Conservation (phyloP, 2,329 filamentous ascomycete species). For the Talaromyces sp. region DNA sequence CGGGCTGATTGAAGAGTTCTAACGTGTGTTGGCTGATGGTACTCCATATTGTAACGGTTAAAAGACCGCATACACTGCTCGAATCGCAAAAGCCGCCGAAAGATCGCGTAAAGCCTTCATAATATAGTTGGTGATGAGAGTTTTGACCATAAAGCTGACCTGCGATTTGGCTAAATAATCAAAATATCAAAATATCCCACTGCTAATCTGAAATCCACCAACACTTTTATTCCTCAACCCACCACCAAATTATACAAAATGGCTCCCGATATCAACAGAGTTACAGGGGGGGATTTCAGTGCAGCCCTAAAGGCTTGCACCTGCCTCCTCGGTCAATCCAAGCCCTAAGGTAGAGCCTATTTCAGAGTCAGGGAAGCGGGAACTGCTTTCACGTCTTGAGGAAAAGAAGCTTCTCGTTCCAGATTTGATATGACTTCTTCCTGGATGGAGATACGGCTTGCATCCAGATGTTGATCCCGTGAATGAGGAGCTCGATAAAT, state of each 20-base stretch:
- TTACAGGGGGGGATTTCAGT: background rate
- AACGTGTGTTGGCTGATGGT: background rate
- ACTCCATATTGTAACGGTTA: background rate
- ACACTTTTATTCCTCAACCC: background rate
- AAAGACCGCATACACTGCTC: background rate
- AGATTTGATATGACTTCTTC: constrained; percentile 11
- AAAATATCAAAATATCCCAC: background rate
- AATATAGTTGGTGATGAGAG: background rate
- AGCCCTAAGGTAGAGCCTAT: background rate
- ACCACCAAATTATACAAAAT: background rate
- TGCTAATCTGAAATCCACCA: background rate
- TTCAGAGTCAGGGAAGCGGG: background rate
- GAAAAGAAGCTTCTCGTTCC: constrained; percentile 4
- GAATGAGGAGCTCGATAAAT: constrained; percentile 9
- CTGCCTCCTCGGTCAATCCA: background rate
- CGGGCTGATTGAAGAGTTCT: background rate
- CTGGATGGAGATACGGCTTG: constrained; percentile 8
- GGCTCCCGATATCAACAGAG: constrained; percentile 2
- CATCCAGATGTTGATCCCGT: constrained; percentile 8
- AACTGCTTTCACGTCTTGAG: constrained; percentile 1
- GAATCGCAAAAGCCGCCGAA: background rate
- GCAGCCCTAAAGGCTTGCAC: background rate
- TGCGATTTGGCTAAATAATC: background rate
- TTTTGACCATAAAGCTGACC: background rate
- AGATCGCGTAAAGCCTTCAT: background rate